Conservation (phyloP, 352 stramenopile species). For the Pythium brachiatum region DNA sequence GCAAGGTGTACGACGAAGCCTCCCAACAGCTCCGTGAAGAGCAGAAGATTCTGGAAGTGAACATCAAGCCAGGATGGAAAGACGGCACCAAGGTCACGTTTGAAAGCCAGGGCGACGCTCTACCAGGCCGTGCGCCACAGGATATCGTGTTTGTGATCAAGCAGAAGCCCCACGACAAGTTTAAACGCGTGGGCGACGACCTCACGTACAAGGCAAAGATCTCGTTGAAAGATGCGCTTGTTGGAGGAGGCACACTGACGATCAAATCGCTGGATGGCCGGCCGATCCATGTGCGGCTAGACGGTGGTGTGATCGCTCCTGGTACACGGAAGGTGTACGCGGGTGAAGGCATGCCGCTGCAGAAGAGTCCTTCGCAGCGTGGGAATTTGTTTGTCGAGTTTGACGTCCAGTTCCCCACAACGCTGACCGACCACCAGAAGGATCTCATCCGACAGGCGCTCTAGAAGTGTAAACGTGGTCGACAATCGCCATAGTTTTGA, state of each 20-base stretch:
- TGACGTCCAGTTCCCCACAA: slow-evolving; percentile 95
- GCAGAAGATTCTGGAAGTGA: slow-evolving; percentile 93
- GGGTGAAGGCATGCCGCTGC: slow-evolving; percentile 96
- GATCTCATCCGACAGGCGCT: slow-evolving; percentile 67
- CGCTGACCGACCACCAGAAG: slow-evolving; percentile 79
- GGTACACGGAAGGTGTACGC: slow-evolving; percentile 91
- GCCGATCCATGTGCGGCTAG: slow-evolving; percentile 85
- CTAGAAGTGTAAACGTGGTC: slow-evolving; percentile 29
- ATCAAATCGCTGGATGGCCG: slow-evolving; percentile 94
- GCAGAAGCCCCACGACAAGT: slow-evolving; percentile 90
- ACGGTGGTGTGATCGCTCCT: slow-evolving; percentile 87
- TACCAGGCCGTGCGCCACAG: slow-evolving; percentile 90
- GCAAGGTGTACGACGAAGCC: slow-evolving; percentile 82
- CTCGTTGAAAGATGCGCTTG: slow-evolving; percentile 93
- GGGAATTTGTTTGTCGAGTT: slow-evolving; percentile 96
- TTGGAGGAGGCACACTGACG: slow-evolving; percentile 88
- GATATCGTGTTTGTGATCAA: slow-evolving; percentile 96
- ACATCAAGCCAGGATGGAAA: slow-evolving; percentile 96
- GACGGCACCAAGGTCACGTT: slow-evolving; percentile 96
- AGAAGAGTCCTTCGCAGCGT: slow-evolving; percentile 71
- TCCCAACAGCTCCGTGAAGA: slow-evolving; percentile 92
- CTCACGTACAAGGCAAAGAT: slow-evolving; percentile 95
- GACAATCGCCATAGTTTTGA: not conserved
- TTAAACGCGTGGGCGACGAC: slow-evolving; percentile 94
- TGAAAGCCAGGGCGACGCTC: slow-evolving; percentile 87